These are phyloP conservation scores for Fusarium buharicum DNA, from an alignment of 2,329 filamentous ascomycete species.

Conservation along the genomic window DNA sequence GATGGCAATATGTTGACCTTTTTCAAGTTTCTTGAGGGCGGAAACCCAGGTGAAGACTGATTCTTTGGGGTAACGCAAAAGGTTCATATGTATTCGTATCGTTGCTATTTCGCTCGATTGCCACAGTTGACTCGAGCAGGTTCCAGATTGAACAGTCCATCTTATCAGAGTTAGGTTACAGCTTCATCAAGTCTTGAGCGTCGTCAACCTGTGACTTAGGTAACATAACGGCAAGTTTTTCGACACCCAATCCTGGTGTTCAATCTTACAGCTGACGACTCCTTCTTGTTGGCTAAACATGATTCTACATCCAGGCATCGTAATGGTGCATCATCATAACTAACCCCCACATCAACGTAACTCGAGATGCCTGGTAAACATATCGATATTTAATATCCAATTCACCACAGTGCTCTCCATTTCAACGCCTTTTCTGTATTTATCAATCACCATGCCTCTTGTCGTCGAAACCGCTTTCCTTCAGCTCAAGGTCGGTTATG, in stretches of 20 bases:
- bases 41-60: conserved; percentile 24
- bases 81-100: neutral
- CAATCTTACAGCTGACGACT: conserved; percentile 5
- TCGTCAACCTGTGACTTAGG: neutral
- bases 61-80: neutral
- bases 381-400: conserved; percentile 1
- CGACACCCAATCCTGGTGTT: neutral
- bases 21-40: conserved; percentile 33
- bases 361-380: conserved; percentile 13
- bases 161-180: neutral
- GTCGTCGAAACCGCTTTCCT: conserved; percentile 56
- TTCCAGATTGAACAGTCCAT: neutral
- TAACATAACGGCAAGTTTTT: neutral
- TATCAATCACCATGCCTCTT: conserved; percentile 46
- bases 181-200: neutral
- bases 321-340: conserved; percentile 2
- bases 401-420: neutral
- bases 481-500: conserved; percentile 45
- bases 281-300: conserved; percentile 15
- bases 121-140: neutral
- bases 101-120: neutral
- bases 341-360: conserved; percentile 24
- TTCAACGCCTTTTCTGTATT: neutral
- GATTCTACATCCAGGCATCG: conserved; percentile 17
- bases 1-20: conserved; percentile 30